phyloP scores from a whole-genome alignment of 257 asterid species.

The Solanum arcanum region DNA sequence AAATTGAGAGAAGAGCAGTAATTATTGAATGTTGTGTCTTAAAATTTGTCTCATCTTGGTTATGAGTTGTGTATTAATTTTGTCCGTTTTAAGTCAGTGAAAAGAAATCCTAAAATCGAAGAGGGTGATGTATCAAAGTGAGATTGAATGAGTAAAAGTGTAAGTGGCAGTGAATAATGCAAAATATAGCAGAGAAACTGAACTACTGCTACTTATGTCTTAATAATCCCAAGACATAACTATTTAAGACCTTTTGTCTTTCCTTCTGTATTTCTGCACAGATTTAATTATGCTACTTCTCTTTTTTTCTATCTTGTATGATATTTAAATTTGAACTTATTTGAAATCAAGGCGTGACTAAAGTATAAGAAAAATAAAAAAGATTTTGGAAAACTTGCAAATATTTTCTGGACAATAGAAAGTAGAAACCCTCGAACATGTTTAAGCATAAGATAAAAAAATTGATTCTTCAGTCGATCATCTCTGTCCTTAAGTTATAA shows the following conservation, averaged over 20 bases:
- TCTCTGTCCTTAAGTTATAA: neutral
- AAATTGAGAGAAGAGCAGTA: neutral
- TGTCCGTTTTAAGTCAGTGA: neutral
- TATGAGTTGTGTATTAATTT: slow-evolving; percentile 2
- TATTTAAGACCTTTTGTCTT: neutral
- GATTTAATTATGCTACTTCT: neutral
- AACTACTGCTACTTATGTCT: slow-evolving; percentile 2
- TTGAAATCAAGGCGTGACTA: neutral
- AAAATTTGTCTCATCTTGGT: slow-evolving; percentile 3
- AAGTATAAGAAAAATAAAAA: neutral
- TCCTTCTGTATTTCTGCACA: neutral
- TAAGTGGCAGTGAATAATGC: slow-evolving; percentile 21
- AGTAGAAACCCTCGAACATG: neutral
- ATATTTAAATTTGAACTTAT: neutral
- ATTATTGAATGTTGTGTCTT: neutral
- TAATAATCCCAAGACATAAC: neutral
- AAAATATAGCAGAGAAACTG: slow-evolving; percentile 18
- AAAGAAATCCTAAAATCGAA: slow-evolving; percentile 6
- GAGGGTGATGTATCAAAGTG: neutral
- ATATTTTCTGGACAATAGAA: neutral
- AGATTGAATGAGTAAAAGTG: neutral
- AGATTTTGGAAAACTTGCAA: neutral
- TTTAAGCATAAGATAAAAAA: neutral
- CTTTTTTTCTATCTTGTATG: neutral
- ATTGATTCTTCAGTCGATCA: neutral